Evolutionary conservation across 108 stramenopile species (phyloP).

Genomic region (Cyclotella atomus): DNA sequence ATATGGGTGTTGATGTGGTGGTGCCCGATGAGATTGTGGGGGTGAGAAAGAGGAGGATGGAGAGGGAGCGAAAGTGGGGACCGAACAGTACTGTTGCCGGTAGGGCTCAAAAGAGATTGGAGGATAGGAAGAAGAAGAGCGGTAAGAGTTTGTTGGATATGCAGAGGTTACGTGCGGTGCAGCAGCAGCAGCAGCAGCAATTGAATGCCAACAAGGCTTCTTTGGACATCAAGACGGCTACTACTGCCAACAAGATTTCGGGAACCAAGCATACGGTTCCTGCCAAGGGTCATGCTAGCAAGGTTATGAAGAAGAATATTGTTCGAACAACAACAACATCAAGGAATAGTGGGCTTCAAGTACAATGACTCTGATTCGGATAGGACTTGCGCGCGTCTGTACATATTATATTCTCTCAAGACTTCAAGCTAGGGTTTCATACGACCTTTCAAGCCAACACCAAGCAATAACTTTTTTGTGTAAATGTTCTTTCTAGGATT

Average conservation of each 20-base stretch:
- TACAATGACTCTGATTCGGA: too few species aligned
- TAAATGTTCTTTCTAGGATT: too few species aligned
- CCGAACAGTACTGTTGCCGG: slow-evolving; percentile 28
- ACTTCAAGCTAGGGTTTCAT: too few species aligned
- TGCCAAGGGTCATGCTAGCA: not conserved
- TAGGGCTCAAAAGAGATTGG: slow-evolving; percentile 31
- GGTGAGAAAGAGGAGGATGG: slow-evolving; percentile 34
- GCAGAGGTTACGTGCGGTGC: not conserved
- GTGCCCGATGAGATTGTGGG: slow-evolving; percentile 14
- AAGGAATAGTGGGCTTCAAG: not conserved
- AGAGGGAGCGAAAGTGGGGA: slow-evolving; percentile 45
- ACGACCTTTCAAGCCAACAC: too few species aligned
- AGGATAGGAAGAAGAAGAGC: slow-evolving; percentile 29
- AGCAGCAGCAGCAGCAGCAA: not conserved
- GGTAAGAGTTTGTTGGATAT: not conserved
- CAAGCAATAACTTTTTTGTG: too few species aligned
- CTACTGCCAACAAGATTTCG: not conserved
- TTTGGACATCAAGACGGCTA: not conserved
- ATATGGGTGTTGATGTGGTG: not conserved
- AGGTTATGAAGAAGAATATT: not conserved
- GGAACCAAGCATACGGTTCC: slow-evolving; percentile 7
- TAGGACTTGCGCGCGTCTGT: too few species aligned
- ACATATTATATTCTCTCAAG: too few species aligned
- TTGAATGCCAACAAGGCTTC: not conserved
- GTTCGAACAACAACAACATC: not conserved